Evolutionary conservation across 495 filamentous ascomycete species (phyloP), one percentile per base, ranked within the genome.

Genomic region (Penicillium pulvis): DNA sequence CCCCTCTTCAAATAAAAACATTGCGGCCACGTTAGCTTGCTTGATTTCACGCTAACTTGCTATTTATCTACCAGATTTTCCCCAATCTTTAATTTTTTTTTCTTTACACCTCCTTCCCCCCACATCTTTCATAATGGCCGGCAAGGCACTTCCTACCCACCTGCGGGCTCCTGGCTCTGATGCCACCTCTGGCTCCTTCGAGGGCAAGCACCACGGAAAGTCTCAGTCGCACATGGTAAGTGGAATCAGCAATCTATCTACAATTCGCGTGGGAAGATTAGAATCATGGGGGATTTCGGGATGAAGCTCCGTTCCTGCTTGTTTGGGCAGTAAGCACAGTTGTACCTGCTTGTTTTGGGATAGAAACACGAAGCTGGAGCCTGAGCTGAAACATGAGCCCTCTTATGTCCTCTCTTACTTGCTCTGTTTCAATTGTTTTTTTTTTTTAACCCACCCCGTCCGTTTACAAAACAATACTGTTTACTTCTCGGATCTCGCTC

Each of bases 161-260:
- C 84, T 97, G 59, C 90, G 88, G 80, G 78, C 84, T 49, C 77
- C 79, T 49, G 76, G 74, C 23, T 75, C 73, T 30, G 80, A 72
- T 23, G 70, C 68, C 51, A 81, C 82, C 58, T 81, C 82, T 60
- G 87, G 86, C 58, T 23, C 20, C 20, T 81, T 81, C 63, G 79
- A 83, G 64, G 74, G 76, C 57, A 90, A 90, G 77, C 92, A 96
- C 70, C 93, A 97, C 75, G 92, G 91, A 65, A 97, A 97, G 84
- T 88, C 91, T 53, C 90, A 93, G 70, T 95, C 91, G 36, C 92
- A 96, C 75, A 90, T 97, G 89, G 93, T 96, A 77, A 87, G 92
- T 91, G 20, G 20, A 31, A 49, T 12, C 9, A 23, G 11, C 14
- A 52, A 16, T 24, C 3, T 14, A 51, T 19, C 3, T 33, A 49